phyloP scores from a whole-genome alignment of 805 yeast species.

The Kodamaea hsintzibuensis region DNA sequence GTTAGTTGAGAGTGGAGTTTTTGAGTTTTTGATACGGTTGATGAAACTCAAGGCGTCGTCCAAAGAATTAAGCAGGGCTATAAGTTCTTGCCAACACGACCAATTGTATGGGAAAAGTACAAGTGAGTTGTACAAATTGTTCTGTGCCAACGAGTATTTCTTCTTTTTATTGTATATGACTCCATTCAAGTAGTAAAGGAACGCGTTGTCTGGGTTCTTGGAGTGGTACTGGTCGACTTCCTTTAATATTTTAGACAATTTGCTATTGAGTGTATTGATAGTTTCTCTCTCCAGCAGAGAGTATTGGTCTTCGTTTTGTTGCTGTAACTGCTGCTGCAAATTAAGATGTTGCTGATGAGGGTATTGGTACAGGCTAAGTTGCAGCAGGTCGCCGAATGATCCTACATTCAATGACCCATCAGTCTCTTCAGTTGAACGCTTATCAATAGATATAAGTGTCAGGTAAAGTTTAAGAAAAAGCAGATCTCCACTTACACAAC shows the following conservation, averaged over 20 bases:
- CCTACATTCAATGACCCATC: slow-evolving; percentile 61
- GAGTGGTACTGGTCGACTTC: slow-evolving; percentile 39
- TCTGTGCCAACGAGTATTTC: slow-evolving; percentile 60
- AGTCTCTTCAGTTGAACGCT: slow-evolving; percentile 64
- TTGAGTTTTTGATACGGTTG: slow-evolving; percentile 37
- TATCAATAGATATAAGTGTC: slow-evolving; percentile 74
- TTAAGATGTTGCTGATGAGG: slow-evolving; percentile 18
- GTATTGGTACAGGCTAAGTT: neutral
- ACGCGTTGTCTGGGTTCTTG: slow-evolving; percentile 43
- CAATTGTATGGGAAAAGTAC: slow-evolving; percentile 80
- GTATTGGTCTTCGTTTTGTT: neutral
- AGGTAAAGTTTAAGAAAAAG: slow-evolving; percentile 69
- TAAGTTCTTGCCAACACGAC: slow-evolving; percentile 89
- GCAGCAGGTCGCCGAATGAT: slow-evolving; percentile 12
- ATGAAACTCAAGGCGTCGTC: slow-evolving; percentile 56
- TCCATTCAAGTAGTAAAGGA: slow-evolving; percentile 73
- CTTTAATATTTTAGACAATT: slow-evolving; percentile 36
- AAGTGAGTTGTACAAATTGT: slow-evolving; percentile 60
- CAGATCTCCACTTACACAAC: slow-evolving; percentile 52
- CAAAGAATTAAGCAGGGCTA: slow-evolving; percentile 57
- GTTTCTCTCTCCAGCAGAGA: slow-evolving; percentile 12
- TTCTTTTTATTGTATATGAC: slow-evolving; percentile 62
- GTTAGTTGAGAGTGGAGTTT: slow-evolving; percentile 29
- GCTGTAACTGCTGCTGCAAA: slow-evolving; percentile 21
- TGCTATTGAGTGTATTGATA: slow-evolving; percentile 24